phyloP scores from a whole-genome alignment of 78 protist genomes.

The Mastigamoeba balamuthi region DNA sequence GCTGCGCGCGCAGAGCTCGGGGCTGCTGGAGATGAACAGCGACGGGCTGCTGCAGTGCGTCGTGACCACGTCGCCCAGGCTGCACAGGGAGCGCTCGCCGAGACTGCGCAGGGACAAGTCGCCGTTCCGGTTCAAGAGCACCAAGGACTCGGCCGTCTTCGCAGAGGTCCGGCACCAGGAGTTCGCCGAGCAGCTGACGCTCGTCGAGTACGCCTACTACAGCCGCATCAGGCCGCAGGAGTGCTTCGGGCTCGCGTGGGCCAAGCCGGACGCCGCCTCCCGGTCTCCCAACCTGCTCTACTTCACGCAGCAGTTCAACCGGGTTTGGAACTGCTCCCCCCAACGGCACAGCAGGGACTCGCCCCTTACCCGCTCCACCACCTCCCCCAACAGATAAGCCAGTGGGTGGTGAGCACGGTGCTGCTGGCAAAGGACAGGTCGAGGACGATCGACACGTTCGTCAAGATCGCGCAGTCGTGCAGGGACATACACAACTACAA shows the following conservation, averaged over 20 bases:
- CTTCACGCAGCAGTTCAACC: neutral
- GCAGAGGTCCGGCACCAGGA: too few species aligned
- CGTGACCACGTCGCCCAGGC: too few species aligned
- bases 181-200: neutral
- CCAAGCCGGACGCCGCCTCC: neutral
- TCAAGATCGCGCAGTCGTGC: constrained; percentile 19
- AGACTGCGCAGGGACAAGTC: too few species aligned
- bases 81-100: too few species aligned
- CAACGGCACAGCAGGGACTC: neutral
- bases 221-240: neutral
- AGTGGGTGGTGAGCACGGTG: too few species aligned
- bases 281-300: neutral
- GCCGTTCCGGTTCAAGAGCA: too few species aligned
- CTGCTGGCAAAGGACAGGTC: constrained; percentile 39
- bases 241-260: neutral
- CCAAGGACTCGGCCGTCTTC: too few species aligned
- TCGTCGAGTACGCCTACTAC: neutral
- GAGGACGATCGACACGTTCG: constrained; percentile 16
- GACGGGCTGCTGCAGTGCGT: too few species aligned
- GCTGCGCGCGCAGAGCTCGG: too few species aligned
- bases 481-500: constrained; percentile 55
- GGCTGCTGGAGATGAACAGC: too few species aligned
- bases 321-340: neutral
- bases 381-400: too few species aligned
- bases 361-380: too few species aligned